Evolutionary conservation across 2,329 filamentous ascomycete genomes (phyloP), one percentile per base, ranked within the genome.

Genomic region (Colletotrichum paranaense): DNA sequence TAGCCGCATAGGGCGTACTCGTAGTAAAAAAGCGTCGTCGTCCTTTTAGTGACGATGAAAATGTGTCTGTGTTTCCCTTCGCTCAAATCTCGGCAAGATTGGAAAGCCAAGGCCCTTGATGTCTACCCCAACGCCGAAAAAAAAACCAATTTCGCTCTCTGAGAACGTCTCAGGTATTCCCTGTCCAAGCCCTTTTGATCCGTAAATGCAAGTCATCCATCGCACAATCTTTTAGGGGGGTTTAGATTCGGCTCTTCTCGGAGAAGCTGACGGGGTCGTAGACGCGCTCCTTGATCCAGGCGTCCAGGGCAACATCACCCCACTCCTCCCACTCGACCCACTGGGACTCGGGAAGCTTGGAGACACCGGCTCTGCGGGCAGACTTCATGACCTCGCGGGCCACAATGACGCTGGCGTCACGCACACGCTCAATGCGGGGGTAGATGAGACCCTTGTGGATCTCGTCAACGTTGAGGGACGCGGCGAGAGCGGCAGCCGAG

Each of bases 301-400:
- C 85, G 55, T 85, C 89, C 77, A 92, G 82, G 67, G 88, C 88
- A 49, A 91, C 89, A 77, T 92, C 90, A 64, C 90, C 90, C 90
- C 90, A 92, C 82, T 92, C 91, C 82, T 92, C 90, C 90, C 92
- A 95, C 81, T 92, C 90, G 73, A 91, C 84, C 88, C 94, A 93
- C 80, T 93, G 88, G 75, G 88, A 88, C 75, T 95, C 93, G 64
- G 88, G 87, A 68, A 95, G 85, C 74, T 85, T 84, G 79, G 92
- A 92, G 63, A 98, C 93, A 74, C 93, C 93, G 78, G 94, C 94
- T 75, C 92, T 88, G 79, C 97, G 93, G 6, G 96, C 95, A 26
- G 94, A 92, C 82, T 97, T 95, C 88, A 98, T 98, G 77, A 98
- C 95, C 84, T 96, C 95, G 62, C 95, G 92, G 38, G 95, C 94